Percentiles rank a stretch among this genome's conserved stretches.
These are phyloP conservation scores for Heteromeles arbutifolia DNA, from an alignment of 306 rosid genomes.

Conservation along the genomic window DNA sequence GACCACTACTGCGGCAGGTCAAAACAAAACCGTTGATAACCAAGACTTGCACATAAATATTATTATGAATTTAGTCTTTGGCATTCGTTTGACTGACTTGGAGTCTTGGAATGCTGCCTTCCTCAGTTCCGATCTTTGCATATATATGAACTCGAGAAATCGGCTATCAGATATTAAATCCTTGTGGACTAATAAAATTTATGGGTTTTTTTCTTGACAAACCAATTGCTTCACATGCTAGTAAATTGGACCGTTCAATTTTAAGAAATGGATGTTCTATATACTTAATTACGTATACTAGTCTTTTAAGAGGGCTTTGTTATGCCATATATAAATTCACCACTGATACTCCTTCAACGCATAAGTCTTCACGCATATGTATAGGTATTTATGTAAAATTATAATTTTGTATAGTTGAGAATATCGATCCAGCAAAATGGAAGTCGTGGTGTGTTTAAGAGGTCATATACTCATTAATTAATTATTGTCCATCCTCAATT, in stretches of 20 bases:
- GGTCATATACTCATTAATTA: too few relatives aligned
- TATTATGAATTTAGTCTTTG: not conserved
- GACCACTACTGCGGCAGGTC: not conserved
- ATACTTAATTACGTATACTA: too few relatives aligned
- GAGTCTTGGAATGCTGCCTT: not conserved
- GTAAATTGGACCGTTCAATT: not conserved
- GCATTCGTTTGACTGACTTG: not conserved
- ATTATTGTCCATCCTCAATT: too few relatives aligned
- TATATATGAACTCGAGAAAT: not conserved
- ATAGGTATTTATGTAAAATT: not conserved
- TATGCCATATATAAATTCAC: not conserved
- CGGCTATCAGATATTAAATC: not conserved
- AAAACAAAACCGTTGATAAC: not conserved
- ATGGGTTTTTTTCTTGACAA: not conserved
- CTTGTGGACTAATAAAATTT: not conserved
- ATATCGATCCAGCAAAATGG: too few relatives aligned
- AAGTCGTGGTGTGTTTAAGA: too few relatives aligned
- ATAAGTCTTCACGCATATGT: not conserved
- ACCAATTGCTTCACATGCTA: not conserved
- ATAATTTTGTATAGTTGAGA: too few relatives aligned
- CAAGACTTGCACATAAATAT: too few relatives aligned
- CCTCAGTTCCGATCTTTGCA: not conserved
- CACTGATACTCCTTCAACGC: not conserved
- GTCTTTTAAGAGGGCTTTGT: not conserved
- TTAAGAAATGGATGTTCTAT: too few relatives aligned